Evolutionary conservation across 495 filamentous ascomycete species (phyloP).

Genomic region (Neurospora africana): DNA sequence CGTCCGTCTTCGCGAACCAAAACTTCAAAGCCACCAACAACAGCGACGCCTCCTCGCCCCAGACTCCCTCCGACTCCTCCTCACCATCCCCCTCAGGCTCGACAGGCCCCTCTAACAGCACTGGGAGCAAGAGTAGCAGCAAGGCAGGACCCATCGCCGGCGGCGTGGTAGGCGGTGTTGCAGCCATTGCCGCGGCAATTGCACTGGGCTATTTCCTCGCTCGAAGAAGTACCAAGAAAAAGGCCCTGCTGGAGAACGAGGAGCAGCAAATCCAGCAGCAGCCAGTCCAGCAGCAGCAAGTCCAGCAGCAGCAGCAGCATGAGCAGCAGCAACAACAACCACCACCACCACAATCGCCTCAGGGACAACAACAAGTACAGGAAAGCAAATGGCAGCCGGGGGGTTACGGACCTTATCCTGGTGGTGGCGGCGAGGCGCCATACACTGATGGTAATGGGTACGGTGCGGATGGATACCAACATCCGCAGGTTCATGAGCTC

Average conservation of each 20-base stretch:
- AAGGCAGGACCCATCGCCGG: conserved; percentile 6
- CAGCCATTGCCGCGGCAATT: neutral
- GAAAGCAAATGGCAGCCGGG: neutral
- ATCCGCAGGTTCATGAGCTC: neutral
- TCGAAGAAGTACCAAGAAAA: neutral
- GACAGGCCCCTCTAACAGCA: neutral
- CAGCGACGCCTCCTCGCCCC: neutral
- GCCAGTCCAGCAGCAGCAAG: neutral
- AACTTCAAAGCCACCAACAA: neutral
- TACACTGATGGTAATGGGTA: neutral
- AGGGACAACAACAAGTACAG: neutral
- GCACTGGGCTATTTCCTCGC: neutral
- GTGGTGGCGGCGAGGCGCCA: neutral
- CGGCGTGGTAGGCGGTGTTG: conserved; percentile 11
- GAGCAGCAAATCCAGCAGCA: neutral
- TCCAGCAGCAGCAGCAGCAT: too few species aligned
- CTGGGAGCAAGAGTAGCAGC: neutral
- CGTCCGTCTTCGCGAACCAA: neutral
- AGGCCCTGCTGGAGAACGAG: neutral
- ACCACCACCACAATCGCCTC: neutral
- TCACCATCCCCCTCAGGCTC: neutral
- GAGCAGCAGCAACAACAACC: neutral
- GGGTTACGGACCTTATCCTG: neutral
- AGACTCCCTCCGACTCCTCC: neutral
- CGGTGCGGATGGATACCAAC: neutral